Evolutionary conservation across 1,284 basidiomycete species (phyloP).

Genomic region (Cryptococcus maquisensis): DNA sequence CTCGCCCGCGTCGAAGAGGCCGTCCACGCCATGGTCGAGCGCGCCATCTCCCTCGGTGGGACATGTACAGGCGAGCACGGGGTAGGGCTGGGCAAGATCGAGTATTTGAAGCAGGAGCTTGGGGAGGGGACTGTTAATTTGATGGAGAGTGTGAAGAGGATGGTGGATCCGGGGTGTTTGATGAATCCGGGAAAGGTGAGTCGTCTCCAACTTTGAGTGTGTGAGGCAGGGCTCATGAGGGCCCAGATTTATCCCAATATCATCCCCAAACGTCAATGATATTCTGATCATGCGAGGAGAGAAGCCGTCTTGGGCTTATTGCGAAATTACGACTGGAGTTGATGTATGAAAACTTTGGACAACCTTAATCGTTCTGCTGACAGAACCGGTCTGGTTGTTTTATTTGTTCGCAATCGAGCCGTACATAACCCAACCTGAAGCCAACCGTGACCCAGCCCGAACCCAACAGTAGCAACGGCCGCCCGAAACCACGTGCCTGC

Average conservation of each 20-base stretch:
- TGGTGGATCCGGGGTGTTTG: conserved; percentile 69
- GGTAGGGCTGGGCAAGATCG: conserved; percentile 71
- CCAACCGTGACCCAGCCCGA: too few species aligned
- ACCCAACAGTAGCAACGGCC: too few species aligned
- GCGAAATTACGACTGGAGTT: too few species aligned
- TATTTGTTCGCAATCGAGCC: too few species aligned
- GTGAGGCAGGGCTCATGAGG: background rate
- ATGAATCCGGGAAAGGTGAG: conserved; percentile 72
- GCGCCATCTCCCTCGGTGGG: conserved; percentile 51
- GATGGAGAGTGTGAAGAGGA: conserved; percentile 71
- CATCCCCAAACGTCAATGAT: conserved; percentile 17
- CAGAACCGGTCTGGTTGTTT: too few species aligned
- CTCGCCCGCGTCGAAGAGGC: conserved; percentile 47
- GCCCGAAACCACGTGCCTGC: too few species aligned
- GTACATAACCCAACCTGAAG: too few species aligned
- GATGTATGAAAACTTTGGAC: too few species aligned
- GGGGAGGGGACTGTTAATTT: conserved; percentile 70
- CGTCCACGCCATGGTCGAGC: conserved; percentile 51
- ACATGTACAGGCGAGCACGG: conserved; percentile 73
- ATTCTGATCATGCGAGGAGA: too few species aligned
- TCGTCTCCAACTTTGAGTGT: background rate
- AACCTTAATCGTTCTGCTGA: too few species aligned
- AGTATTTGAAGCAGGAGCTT: conserved; percentile 63
- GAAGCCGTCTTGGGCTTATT: too few species aligned
- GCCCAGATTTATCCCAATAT: conserved; percentile 41